Evolutionary conservation across 2,329 filamentous ascomycete genomes (phyloP).

Genomic region (Tolypocladium amazonense): DNA sequence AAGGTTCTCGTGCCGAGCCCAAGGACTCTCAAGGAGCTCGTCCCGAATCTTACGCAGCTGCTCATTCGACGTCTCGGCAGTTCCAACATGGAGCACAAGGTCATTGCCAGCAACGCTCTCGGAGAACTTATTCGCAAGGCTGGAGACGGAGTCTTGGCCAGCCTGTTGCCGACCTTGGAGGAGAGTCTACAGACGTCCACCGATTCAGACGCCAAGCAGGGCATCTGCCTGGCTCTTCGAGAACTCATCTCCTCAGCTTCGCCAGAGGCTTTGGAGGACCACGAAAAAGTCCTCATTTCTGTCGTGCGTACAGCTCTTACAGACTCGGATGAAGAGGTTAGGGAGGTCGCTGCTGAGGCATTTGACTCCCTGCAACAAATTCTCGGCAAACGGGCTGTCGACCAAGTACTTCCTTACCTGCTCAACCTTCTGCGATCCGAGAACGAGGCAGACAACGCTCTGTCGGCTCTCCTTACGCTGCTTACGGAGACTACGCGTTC

Average conservation of each 20-base stretch:
- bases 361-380: slow-evolving; percentile 93
- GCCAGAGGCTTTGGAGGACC: slow-evolving; percentile 79
- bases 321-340: slow-evolving; percentile 78
- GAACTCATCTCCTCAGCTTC: slow-evolving; percentile 88
- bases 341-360: slow-evolving; percentile 91
- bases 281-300: slow-evolving; percentile 89
- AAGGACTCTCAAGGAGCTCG: slow-evolving; percentile 84
- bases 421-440: slow-evolving; percentile 82
- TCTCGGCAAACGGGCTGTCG: slow-evolving; percentile 85
- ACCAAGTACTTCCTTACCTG: slow-evolving; percentile 88
- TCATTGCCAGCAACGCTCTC: slow-evolving; percentile 93
- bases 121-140: slow-evolving; percentile 96
- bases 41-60: slow-evolving; percentile 88
- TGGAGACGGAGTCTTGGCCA: slow-evolving; percentile 84
- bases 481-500: slow-evolving; percentile 89
- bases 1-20: slow-evolving; percentile 92
- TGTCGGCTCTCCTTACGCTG: slow-evolving; percentile 84
- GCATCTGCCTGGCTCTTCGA: slow-evolving; percentile 91
- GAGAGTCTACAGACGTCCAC: slow-evolving; percentile 81
- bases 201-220: slow-evolving; percentile 88
- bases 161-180: slow-evolving; percentile 80
- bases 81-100: slow-evolving; percentile 96
- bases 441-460: slow-evolving; percentile 78
- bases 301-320: slow-evolving; percentile 89
- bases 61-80: slow-evolving; percentile 90